Conservation (phyloP, 441 rosid genomes). For the Gossypium davidsonii region DNA sequence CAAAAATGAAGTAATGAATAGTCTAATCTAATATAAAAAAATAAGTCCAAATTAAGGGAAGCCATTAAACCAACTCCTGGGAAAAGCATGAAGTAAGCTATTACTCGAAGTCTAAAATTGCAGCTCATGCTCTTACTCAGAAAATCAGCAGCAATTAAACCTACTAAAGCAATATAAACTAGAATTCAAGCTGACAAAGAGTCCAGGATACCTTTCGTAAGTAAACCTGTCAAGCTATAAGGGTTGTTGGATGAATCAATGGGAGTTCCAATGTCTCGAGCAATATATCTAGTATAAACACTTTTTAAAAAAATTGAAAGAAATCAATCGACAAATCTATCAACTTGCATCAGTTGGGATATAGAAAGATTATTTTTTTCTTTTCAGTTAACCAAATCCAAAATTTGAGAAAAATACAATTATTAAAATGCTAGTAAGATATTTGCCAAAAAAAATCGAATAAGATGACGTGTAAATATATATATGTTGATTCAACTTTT, state of each 20-base stretch:
- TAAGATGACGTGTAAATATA: too few relatives aligned
- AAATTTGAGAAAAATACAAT: too few relatives aligned
- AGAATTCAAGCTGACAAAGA: slow-evolving; percentile 80
- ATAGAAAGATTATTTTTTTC: too few relatives aligned
- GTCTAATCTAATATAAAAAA: neutral
- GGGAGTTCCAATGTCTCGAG: slow-evolving; percentile 39
- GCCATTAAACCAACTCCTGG: slow-evolving; percentile 86
- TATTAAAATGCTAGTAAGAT: too few relatives aligned
- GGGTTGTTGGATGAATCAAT: slow-evolving; percentile 32
- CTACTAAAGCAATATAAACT: slow-evolving; percentile 83
- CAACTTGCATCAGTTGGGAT: too few relatives aligned
- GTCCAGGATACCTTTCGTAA: slow-evolving; percentile 68
- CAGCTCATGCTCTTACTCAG: slow-evolving; percentile 78
- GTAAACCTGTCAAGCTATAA: slow-evolving; percentile 36
- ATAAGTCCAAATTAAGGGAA: slow-evolving; percentile 67
- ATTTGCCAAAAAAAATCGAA: too few relatives aligned
- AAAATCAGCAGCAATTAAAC: slow-evolving; percentile 79
- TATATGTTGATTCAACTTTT: too few relatives aligned
- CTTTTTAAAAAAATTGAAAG: too few relatives aligned
- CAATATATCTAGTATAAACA: too few relatives aligned
- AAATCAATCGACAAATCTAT: too few relatives aligned
- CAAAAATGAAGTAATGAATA: neutral
- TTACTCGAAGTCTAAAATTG: slow-evolving; percentile 54
- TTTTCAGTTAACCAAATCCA: too few relatives aligned
- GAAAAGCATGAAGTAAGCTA: slow-evolving; percentile 63